phyloP scores from a whole-genome alignment of 805 yeast genomes.

The Dipodascus albidus region DNA sequence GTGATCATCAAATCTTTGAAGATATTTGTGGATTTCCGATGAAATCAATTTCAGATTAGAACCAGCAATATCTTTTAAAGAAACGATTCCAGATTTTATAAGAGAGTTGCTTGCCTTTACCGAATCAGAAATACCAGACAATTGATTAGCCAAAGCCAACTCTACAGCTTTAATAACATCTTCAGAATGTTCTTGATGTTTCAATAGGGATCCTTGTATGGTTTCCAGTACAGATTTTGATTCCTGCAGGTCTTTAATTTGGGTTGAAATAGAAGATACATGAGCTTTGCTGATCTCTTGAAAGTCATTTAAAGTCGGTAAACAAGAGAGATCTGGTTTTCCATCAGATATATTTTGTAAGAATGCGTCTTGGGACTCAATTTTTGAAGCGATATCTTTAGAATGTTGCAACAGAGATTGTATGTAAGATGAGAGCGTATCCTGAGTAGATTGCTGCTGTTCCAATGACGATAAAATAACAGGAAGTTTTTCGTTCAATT shows the following conservation, averaged over 20 bases:
- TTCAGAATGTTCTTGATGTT: neutral
- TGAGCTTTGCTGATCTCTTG: neutral
- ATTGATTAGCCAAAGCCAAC: neutral
- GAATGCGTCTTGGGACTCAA: neutral
- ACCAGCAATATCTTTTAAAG: neutral
- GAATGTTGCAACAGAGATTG: constrained; percentile 9
- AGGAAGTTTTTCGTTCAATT: neutral
- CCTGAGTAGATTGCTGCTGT: constrained; percentile 3
- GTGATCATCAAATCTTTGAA: neutral
- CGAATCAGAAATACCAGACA: neutral
- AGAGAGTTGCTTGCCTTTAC: neutral
- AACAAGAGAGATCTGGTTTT: constrained; percentile 10
- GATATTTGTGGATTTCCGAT: neutral
- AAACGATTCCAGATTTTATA: neutral
- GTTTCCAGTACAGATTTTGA: constrained; percentile 15
- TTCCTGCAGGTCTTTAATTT: constrained; percentile 12
- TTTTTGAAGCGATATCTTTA: neutral
- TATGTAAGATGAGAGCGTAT: constrained; percentile 4
- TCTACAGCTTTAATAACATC: neutral
- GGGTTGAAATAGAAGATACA: neutral
- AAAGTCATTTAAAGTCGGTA: neutral
- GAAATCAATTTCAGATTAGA: neutral
- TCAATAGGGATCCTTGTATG: neutral
- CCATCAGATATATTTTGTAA: constrained; percentile 12
- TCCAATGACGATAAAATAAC: neutral